phyloP scores from a whole-genome alignment of 148 eudicot genomes.

The Beta vulgaris region DNA sequence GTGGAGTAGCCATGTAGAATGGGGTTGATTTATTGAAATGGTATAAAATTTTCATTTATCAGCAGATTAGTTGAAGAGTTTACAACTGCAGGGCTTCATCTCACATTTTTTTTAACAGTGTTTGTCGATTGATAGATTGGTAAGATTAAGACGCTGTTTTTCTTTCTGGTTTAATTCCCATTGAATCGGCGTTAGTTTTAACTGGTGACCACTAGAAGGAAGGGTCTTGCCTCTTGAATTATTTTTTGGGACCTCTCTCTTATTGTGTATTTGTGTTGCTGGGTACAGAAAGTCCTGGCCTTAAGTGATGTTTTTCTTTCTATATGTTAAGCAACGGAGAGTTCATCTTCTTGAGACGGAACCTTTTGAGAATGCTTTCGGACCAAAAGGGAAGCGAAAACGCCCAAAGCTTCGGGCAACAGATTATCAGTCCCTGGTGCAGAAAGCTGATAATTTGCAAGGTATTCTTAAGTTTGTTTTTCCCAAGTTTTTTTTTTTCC shows the following conservation, averaged over 20 bases:
- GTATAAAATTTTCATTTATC: too few relatives aligned
- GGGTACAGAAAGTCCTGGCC: conserved; percentile 5
- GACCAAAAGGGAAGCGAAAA: conserved; percentile 79
- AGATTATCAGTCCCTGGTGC: conserved; percentile 63
- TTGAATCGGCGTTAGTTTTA: too few relatives aligned
- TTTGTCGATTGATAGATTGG: neutral
- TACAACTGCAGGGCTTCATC: neutral
- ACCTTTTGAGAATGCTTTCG: conserved; percentile 80
- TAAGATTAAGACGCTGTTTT: too few relatives aligned
- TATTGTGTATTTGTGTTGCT: neutral
- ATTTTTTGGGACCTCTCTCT: neutral
- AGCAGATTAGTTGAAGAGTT: neutral
- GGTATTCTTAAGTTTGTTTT: conserved; percentile 32
- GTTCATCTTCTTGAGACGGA: conserved; percentile 83
- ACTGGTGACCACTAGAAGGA: too few relatives aligned
- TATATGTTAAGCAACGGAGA: conserved; percentile 59
- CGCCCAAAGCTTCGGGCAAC: conserved; percentile 63
- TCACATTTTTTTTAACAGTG: neutral
- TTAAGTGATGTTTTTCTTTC: neutral
- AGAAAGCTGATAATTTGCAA: conserved; percentile 76
- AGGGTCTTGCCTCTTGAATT: neutral
- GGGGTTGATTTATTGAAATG: neutral
- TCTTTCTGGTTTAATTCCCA: too few relatives aligned
- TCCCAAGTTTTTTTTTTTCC: too few relatives aligned
- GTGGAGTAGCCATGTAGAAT: neutral